Evolutionary conservation across 2,329 filamentous ascomycete species (phyloP).

Genomic region (Claviceps sp.): DNA sequence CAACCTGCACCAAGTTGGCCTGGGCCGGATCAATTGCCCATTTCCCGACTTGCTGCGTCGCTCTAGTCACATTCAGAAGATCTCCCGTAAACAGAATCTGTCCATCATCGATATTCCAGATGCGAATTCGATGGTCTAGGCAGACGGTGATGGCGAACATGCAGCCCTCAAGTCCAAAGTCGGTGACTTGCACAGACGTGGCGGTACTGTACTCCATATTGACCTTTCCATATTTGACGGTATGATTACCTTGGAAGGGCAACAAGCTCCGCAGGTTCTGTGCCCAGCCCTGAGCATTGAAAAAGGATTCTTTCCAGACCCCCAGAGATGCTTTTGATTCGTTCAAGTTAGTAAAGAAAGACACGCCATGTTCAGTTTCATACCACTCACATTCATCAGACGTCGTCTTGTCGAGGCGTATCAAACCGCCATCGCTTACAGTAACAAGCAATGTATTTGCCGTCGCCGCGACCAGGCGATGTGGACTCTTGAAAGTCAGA

Average conservation of each 20-base stretch:
- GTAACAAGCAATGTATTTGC: slow-evolving; percentile 66
- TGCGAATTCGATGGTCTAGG: slow-evolving; percentile 74
- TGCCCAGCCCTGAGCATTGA: slow-evolving; percentile 60
- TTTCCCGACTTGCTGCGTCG: slow-evolving; percentile 55
- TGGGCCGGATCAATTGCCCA: slow-evolving; percentile 71
- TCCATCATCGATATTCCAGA: slow-evolving; percentile 80
- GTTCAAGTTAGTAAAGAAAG: background rate
- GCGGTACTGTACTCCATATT: slow-evolving; percentile 56
- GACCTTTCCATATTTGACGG: slow-evolving; percentile 47
- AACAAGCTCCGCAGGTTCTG: slow-evolving; percentile 53
- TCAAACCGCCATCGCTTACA: slow-evolving; percentile 64
- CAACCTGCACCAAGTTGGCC: slow-evolving; percentile 59
- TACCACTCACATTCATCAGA: slow-evolving; percentile 29
- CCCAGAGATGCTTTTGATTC: slow-evolving; percentile 12
- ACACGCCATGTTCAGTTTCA: background rate
- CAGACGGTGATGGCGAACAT: slow-evolving; percentile 65
- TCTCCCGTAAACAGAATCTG: slow-evolving; percentile 66
- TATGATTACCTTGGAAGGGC: slow-evolving; percentile 51
- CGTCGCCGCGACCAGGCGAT: slow-evolving; percentile 64
- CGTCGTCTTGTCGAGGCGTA: slow-evolving; percentile 52
- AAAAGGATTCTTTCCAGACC: slow-evolving; percentile 57
- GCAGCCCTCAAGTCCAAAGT: slow-evolving; percentile 34
- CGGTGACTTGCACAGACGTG: slow-evolving; percentile 44
- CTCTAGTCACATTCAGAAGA: slow-evolving; percentile 53
- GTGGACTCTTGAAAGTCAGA: slow-evolving; percentile 64